These are phyloP conservation scores for Babesia ovis DNA, from an alignment of 169 alveolate genomes.

Conservation along the genomic window DNA sequence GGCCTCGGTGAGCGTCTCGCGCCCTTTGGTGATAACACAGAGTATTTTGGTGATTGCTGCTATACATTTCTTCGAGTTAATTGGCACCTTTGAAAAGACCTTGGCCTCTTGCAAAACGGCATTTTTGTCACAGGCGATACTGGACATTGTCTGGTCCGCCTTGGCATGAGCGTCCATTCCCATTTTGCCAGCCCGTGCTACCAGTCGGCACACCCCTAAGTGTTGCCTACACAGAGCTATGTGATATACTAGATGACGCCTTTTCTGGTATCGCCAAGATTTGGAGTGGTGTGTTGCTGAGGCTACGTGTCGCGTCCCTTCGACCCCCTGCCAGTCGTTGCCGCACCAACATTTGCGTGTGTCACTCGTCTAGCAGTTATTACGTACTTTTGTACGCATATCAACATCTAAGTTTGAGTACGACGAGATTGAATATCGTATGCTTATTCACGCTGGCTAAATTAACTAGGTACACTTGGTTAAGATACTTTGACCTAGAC, in stretches of 20 bases:
- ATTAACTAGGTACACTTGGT: too few species aligned
- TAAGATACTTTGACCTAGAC: background rate
- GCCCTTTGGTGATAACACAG: constrained; percentile 81
- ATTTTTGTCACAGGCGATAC: constrained; percentile 73
- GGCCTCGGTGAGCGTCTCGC: constrained; percentile 84
- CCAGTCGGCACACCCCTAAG: constrained; percentile 1
- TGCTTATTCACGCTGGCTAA: too few species aligned
- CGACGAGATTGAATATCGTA: too few species aligned
- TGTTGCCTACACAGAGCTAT: background rate
- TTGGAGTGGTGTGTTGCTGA: constrained; percentile 27
- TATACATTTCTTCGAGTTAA: constrained; percentile 82
- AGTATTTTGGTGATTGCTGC: constrained; percentile 82
- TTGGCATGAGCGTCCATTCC: constrained; percentile 16
- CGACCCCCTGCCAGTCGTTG: background rate
- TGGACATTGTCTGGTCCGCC: constrained; percentile 40
- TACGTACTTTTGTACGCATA: background rate
- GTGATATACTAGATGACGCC: background rate
- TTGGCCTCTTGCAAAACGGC: constrained; percentile 86
- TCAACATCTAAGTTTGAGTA: too few species aligned
- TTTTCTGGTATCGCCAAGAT: constrained; percentile 8
- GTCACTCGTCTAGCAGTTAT: background rate
- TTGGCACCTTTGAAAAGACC: constrained; percentile 84
- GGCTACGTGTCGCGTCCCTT: background rate
- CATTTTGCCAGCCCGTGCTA: constrained; percentile 23
- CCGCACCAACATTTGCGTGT: background rate